Base-by-base conservation (phyloP, 768 basidiomycete species). In the Serpula lacrymans region DNA sequence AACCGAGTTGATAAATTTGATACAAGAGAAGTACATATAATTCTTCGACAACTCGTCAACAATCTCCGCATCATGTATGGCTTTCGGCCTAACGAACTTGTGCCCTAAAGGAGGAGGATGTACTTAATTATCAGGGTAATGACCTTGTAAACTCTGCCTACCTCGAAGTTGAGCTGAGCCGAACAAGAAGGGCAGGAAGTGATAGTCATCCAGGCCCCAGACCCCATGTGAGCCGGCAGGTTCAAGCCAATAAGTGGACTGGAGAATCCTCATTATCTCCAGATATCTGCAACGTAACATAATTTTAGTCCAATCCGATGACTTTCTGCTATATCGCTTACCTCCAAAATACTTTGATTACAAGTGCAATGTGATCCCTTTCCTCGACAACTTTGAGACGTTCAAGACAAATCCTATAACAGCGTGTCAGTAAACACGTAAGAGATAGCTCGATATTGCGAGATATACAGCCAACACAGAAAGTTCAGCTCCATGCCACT, bases 401-500 rank as follows among this genome's bases (percentile, higher is more conserved):
- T 50, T 82, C 76, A 2, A 98, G 68, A 54, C 91, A 97, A 27
- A 92, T 68, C 46, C 95, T 97, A 53, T 20, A 45, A 14, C 14
- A 20, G n/a, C 13, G 4, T 7, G 8, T 0, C 40, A 23, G 3
- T 47, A 9, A 45, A 21, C 23, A 31, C 18, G 6, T 2, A 34
- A 5, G 2, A 20, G 9, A n/a, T 13, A 0, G 11, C 10, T 24
- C 26, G 34, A 23, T 11, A 3, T 5, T 5, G 12, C 7, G 16
- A 1, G 9, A 69, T 90, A 50, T 58, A 96, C 94, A 98, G 57
- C 93, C 93, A 97, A 54, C 94, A 97, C 3, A 98, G 45, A 55
- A 97, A 99, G 63, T 97, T 95, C 31, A 98, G 73, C 57, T 99
- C 96, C 95, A 98, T 98, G 11, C 96, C 96, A 53, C 93, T 96